phyloP scores from a whole-genome alignment of 495 filamentous ascomycete species.

The Penicillium roqueforti region DNA sequence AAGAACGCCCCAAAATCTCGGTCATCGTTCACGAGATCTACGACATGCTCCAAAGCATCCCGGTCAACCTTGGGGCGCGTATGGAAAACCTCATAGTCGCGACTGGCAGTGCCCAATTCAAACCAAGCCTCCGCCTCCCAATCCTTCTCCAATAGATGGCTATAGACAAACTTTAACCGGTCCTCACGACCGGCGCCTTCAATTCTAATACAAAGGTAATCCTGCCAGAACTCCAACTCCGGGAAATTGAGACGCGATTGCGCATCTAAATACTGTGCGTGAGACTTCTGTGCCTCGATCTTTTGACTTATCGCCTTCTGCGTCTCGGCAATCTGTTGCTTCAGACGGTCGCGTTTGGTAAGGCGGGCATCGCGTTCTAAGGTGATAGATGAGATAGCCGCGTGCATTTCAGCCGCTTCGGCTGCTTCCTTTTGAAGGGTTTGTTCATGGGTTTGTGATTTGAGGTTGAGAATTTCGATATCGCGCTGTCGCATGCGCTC shows the following conservation, averaged over 20 bases:
- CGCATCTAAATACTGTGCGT: conserved; percentile 63
- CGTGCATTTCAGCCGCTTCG: conserved; percentile 84
- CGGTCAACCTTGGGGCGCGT: conserved; percentile 75
- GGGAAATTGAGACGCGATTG: conserved; percentile 84
- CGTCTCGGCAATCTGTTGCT: conserved; percentile 71
- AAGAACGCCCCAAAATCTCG: conserved; percentile 76
- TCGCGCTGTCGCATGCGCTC: conserved; percentile 82
- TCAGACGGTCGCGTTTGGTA: conserved; percentile 65
- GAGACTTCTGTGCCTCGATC: conserved; percentile 56
- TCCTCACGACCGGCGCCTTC: conserved; percentile 84
- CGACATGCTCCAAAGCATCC: conserved; percentile 63
- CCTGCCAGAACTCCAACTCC: conserved; percentile 93
- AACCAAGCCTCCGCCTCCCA: conserved; percentile 93
- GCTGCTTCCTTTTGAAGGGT: conserved; percentile 79
- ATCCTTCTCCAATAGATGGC: conserved; percentile 74
- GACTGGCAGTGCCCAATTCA: conserved; percentile 72
- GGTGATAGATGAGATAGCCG: conserved; percentile 69
- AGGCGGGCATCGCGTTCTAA: conserved; percentile 71
- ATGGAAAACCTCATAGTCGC: conserved; percentile 79
- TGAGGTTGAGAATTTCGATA: conserved; percentile 77
- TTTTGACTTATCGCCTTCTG: conserved; percentile 64
- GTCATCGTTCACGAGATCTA: conserved; percentile 74
- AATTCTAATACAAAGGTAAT: conserved; percentile 80
- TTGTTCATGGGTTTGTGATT: conserved; percentile 70
- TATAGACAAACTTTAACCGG: conserved; percentile 85